Base-by-base conservation (phyloP, 352 stramenopile genomes). In the Phytophthora brassicae region DNA sequence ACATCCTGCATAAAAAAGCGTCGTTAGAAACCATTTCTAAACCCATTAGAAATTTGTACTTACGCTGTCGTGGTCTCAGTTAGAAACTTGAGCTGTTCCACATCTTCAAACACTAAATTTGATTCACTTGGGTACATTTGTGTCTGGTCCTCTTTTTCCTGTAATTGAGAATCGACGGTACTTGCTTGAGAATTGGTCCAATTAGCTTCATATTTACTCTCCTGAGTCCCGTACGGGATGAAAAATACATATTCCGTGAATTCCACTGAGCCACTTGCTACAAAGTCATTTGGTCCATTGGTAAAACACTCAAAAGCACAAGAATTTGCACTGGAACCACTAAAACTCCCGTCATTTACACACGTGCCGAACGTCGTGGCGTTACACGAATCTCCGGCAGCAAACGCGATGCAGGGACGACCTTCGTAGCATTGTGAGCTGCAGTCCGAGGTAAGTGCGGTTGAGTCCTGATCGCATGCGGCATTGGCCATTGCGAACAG, bases 241-340 rank as follows among this genome's bases (percentile, higher is more conserved):
- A 86, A 66, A 33, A 89, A 88, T 1, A 69, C 74, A 48, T 86
- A 86, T 22, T 61, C 36, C 4, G 62, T 74, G 51, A 77, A 88
- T 29, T 81, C 66, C 7, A 86, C 60, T 14, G 80, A 60, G 23
- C 72, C 78, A 52, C 75, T 75, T 24, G 60, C 64, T 12, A 72
- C 69, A 49, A 75, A 77, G 66, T 89, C 77, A 29, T 62, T 55
- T 1, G 49, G 45, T 7, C 75, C 68, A 54, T 84, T 83, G 51
- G 67, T 83, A 46, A 87, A 81, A 41, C 79, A 89, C 56, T 80
- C 73, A 51, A 74, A 87, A 13, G 64, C 23, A 57, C 79, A 87
- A 20, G 58, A 63, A 19, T 70, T 64, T 2, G 19, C 60, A 8
- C 29, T 60, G 28, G 68, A 76, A 14, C 44, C 48, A 48, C 49